A percentile compares a stretch with the other conserved stretches of the same genome.
Conservation (phyloP, 129 eudicot genomes). For the Lactuca saligna region DNA sequence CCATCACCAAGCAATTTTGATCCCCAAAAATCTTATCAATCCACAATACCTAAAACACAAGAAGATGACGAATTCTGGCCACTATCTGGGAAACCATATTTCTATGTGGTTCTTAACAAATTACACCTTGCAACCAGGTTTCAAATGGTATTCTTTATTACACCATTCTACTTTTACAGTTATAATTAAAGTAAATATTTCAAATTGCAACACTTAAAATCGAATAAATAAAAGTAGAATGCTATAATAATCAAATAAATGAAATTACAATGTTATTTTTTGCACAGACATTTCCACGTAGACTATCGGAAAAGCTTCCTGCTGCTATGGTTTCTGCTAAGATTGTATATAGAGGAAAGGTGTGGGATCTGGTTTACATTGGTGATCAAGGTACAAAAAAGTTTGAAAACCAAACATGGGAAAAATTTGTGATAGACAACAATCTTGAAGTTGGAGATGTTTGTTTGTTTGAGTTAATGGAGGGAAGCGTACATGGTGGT, state of each 20-base stretch:
- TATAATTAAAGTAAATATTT: neutral
- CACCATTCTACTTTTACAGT: neutral
- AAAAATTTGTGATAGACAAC: slow-evolving; percentile 27
- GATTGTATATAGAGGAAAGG: slow-evolving; percentile 18
- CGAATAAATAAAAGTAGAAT: no score
- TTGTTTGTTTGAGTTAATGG: slow-evolving; percentile 37
- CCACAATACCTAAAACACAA: neutral
- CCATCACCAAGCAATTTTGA: neutral
- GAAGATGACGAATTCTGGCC: slow-evolving; percentile 35
- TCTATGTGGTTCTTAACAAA: slow-evolving; percentile 15
- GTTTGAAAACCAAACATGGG: slow-evolving; percentile 26
- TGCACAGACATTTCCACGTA: slow-evolving; percentile 17
- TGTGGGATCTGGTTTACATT: slow-evolving; percentile 25
- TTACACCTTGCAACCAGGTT: slow-evolving; percentile 9
- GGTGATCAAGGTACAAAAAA: slow-evolving; percentile 7
- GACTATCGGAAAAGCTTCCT: slow-evolving; percentile 18
- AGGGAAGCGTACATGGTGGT: neutral
- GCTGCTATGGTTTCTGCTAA: slow-evolving; percentile 17
- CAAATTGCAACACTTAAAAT: neutral
- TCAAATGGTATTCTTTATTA: slow-evolving; percentile 18
- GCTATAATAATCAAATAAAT: no score
- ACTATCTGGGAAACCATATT: slow-evolving; percentile 29
- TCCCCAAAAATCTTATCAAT: neutral
- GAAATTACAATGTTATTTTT: neutral
- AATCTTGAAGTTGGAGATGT: slow-evolving; percentile 39